Base-by-base conservation (phyloP, 352 stramenopile genomes). In the Phytophthora sansomeana region DNA sequence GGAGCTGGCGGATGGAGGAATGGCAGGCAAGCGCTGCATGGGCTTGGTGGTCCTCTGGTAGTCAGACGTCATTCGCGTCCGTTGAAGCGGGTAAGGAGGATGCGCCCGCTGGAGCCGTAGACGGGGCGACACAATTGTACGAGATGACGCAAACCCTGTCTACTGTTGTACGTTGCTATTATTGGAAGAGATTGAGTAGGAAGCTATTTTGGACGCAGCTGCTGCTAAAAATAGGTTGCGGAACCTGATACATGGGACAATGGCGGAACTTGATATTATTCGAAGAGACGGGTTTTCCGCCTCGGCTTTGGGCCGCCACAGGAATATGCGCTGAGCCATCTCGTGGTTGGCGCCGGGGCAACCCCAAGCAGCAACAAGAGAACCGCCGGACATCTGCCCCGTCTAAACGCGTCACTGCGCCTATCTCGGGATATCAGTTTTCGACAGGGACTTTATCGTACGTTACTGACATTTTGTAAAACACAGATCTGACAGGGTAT, bases 301-400 rank as follows among this genome's bases (percentile, higher is more conserved):
- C 17, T 13, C 5, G 28, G 16, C 30, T 50, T 67, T 36, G 52
- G 21, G 21, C 39, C 17, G 56, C 63, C 63, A 71, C 35, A 66
- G 42, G 63, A 71, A 71, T 61, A 64, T 71, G 63, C 63, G 61
- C 41, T 66, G 63, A 66, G 63, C 63, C 63, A 71, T 57, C 62
- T 55, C 33, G 59, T 67, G 59, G 60, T 32, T 48, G 46, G 26
- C 50, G 48, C 28, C 59, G 30, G 47, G 50, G 19, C 29, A 63
- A 58, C 52, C 51, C 53, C 52, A 63, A 69, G 61, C 61, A 69
- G 46, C 53, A 56, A 10, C 42, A 21, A 66, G 35, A 63, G 47
- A 63, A 57, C 29, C 29, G 46, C 16, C 55, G 17, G 26, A 55
- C 30, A 5, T 10, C 6, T 28, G 32, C 30, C 32, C 38, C 17